phyloP scores from a whole-genome alignment of 1,284 basidiomycete genomes.

The Pyrrhoderma lamaoense region DNA sequence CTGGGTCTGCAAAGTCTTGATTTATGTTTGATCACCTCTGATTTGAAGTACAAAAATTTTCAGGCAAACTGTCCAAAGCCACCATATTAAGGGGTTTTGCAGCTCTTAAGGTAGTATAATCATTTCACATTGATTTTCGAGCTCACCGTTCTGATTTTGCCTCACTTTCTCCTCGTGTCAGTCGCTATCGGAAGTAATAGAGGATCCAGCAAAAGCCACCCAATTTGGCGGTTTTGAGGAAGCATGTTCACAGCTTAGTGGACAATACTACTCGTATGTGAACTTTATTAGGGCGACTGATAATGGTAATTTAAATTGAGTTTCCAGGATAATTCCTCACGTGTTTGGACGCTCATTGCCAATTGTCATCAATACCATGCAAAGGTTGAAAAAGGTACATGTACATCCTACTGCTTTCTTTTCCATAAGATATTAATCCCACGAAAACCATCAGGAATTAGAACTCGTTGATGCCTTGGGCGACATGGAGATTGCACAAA shows the following conservation, averaged over 20 bases:
- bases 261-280: conserved; percentile 54
- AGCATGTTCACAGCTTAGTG: conserved; percentile 43
- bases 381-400: conserved; percentile 37
- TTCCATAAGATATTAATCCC: conserved; percentile 2
- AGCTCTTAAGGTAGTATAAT: conserved; percentile 41
- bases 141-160: neutral
- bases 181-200: conserved; percentile 48
- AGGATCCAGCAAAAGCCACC: conserved; percentile 35
- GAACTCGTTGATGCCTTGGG: conserved; percentile 60
- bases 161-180: conserved; percentile 21
- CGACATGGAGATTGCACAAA: conserved; percentile 59
- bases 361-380: conserved; percentile 35
- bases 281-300: neutral
- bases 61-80: conserved; percentile 49
- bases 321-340: conserved; percentile 47
- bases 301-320: conserved; percentile 7
- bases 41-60: conserved; percentile 10
- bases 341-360: conserved; percentile 49
- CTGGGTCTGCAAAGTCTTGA: conserved; percentile 33
- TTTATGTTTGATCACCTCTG: neutral
- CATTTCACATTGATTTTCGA: neutral
- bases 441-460: conserved; percentile 37
- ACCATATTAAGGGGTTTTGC: conserved; percentile 53
- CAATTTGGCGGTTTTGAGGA: conserved; percentile 31
- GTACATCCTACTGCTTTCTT: conserved; percentile 22